Evolutionary conservation across 169 alveolate genomes (phyloP), one percentile per base, ranked within the genome.

Genomic region (Cytauxzoon felis): DNA sequence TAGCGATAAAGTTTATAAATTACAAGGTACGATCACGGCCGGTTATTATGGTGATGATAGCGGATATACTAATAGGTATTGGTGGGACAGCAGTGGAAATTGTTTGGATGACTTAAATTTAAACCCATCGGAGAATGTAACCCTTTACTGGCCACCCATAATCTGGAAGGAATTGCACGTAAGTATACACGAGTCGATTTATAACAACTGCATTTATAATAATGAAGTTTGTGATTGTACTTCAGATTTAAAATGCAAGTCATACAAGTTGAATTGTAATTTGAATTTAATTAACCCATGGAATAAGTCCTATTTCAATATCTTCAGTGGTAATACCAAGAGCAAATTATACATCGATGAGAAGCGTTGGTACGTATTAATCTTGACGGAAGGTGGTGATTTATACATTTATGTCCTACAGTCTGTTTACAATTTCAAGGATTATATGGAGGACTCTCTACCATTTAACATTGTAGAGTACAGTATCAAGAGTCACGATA

Each of bases 111-210:
- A 75, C 48, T 21, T 24, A 7, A 18, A 32, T 36, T 30, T 41
- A 9, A 7, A 43, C 1, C 51, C 72, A 29, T 54, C 67, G 6
- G 13, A 19, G 1, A 29, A 21, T 5, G 52, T 67, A 6, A 7
- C 58, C 9, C 33, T 27, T 3, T 75, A 64, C 64, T 52, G 67
- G 64, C 85, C 85, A 26, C 85, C 85, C 13, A 23, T 64, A 16
- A 43, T 32, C 32, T 75, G 85, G 85, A 38, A 47, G 0, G 72
- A 67, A 29, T 26, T 62, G 27, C 50, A 52, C 23, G 23, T 49
- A 40, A 40, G 52, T 1, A 32, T 61, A 32, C 60, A 61, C 38
- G 51, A 48, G 13, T 48, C 56, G 6, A 34, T 40, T 8, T 34
- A 52, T 18, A 11, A 45, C 8, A 61, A 61, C 3, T 19, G 21